A percentile compares a stretch with the other conserved stretches of the same genome.
phyloP scores from a whole-genome alignment of 2,329 filamentous ascomycete species.

The Venturia aucupariae region DNA sequence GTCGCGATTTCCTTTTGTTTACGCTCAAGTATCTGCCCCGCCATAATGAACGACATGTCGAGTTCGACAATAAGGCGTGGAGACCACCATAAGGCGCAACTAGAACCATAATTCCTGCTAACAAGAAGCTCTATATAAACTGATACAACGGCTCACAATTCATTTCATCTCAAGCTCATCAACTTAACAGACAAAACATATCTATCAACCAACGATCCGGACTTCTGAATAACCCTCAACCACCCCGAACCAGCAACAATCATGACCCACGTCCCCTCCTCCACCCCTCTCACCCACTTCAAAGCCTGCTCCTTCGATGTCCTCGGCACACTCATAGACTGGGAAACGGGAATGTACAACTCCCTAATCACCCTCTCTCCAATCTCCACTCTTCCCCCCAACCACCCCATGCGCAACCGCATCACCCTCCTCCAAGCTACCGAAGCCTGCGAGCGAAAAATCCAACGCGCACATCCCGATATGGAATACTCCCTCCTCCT shows the following conservation, averaged over 20 bases:
- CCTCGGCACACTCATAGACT: conserved; percentile 28
- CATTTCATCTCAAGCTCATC: not conserved
- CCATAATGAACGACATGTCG: not conserved
- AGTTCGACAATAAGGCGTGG: conserved; percentile 5
- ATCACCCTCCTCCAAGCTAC: conserved; percentile 19
- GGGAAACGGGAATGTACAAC: conserved; percentile 56
- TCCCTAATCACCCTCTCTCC: conserved; percentile 42
- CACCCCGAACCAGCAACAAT: no score
- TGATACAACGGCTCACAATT: not conserved
- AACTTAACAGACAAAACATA: not conserved
- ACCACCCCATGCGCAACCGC: conserved; percentile 31
- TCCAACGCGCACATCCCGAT: conserved; percentile 46
- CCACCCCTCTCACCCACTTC: conserved; percentile 16
- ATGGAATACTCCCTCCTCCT: conserved; percentile 54
- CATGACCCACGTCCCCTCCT: conserved; percentile 11
- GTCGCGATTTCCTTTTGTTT: not conserved
- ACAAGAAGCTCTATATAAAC: not conserved
- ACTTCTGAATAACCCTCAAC: no score
- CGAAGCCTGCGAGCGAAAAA: conserved; percentile 19
- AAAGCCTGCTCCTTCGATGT: conserved; percentile 41
- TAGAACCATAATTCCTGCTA: not conserved
- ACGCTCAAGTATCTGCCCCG: not conserved
- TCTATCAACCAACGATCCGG: not conserved
- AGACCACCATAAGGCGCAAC: not conserved
- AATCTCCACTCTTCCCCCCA: conserved; percentile 28